Evolutionary conservation across 2,329 filamentous ascomycete species (phyloP), one percentile per base, ranked within the genome.

Genomic region (Colletotrichum sp.): DNA sequence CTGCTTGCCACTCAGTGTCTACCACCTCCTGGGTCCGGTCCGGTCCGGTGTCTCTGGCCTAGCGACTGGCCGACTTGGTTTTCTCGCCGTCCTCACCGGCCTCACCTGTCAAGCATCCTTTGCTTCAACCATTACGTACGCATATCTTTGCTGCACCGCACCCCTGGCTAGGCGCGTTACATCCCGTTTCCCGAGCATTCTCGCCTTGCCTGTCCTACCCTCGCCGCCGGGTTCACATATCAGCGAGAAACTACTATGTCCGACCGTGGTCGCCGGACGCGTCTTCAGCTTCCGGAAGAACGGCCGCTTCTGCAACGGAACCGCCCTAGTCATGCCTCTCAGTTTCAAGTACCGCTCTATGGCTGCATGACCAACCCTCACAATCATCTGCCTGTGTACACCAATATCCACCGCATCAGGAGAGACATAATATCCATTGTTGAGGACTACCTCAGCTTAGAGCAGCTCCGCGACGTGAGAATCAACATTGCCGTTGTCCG

Each of bases 401-500:
- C 91, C 66, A 96, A 93, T 78, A 95, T 96, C 80, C 94, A 96
- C 83, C 89, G 93, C 76, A 92, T 93, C 82, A 89, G 91, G 44
- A 89, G 91, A 82, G 91, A 93, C 82, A 90, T 94, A 74, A 86
- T 89, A 77, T 90, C 89, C 72, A 91, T 92, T 34, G 91, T 93
- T 66, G 91, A 93, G 85, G 89, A 90, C 82, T 90, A 90, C 79
- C 83, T 91, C 81, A 95, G 92, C 72, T 87, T 94, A 72, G 94
- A 96, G 79, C 95, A 97, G 86, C 87, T 98, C 77, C 91, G 93
- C 80, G 94, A 95, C 82, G 93, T 95, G 71, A 91, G 94, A 74
- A 95, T 97, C 88, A 97, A 97, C 82, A 90, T 95, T 67, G 90
- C 93, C 2, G 93, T 97, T 60, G 93, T 97, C 25, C 91, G 95